Base-by-base conservation (phyloP, 257 asterid species). In the Solanum lycopersicoides region DNA sequence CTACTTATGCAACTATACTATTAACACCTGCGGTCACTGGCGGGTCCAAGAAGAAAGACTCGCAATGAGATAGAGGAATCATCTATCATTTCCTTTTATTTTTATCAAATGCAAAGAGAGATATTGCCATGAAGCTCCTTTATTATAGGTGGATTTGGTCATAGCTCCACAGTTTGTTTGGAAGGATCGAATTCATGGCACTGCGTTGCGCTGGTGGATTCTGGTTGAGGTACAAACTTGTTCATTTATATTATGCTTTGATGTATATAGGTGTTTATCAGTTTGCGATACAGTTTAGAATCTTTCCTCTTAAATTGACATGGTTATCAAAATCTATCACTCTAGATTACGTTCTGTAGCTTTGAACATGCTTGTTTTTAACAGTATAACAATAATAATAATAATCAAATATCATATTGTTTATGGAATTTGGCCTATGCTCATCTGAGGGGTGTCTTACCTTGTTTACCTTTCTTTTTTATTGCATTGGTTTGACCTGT, bases 151-250 rank as follows among this genome's bases (percentile, higher is more conserved):
- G 92, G 98, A 95, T 93, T 91, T 95, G 95, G 90, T 94, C 83
- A 92, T 95, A 88, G 90, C 93, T 86, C 98, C 98, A 41, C 95
- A 93, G 87, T 97, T 97, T 86, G 90, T 88, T 79, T 97, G 99
- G 99, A 97, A 97, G 91, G 99, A 97, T 89, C 96, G 99, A 87
- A 95, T 93, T 90, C 99, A 97, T 91, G 98, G 98, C 69, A 92
- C 98, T 90, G 97, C 95, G 4, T 95, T 90, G 91, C 95, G 98
- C 90, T 97, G 99, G 99, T 95, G 97, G 98, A 95, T 97, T 87
- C 89, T 94, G 88, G 99, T 97, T 88, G 99, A 97, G 99, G 99
- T 97, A 74, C 42, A 65, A 39, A 45, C 84, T 30, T 50, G 69
- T 80, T 80, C 68, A 47, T 30, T 80, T 80, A 30, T 80, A 8